These are phyloP conservation scores for Dictyostelium purpureum DNA, from an alignment of 78 protist species.

Conservation along the genomic window DNA sequence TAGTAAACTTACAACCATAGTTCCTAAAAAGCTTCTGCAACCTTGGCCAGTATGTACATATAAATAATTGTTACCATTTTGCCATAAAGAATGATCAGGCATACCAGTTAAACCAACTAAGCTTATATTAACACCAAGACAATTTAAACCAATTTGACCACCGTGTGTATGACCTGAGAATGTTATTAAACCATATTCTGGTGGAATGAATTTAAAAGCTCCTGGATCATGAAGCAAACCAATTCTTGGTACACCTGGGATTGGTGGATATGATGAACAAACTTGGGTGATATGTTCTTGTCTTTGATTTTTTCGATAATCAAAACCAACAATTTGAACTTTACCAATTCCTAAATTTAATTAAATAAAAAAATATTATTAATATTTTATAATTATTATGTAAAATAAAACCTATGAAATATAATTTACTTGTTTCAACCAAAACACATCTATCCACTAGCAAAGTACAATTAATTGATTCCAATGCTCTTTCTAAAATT, in stretches of 20 bases:
- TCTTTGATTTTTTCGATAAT: conserved; percentile 35
- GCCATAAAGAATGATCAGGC: conserved; percentile 76
- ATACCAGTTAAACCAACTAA: conserved; percentile 26
- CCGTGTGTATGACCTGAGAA: conserved; percentile 86
- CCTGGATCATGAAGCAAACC: conserved; percentile 83
- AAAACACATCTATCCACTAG: conserved; percentile 60
- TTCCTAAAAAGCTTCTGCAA: conserved; percentile 36
- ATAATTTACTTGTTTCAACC: conserved; percentile 71
- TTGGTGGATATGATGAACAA: conserved; percentile 50
- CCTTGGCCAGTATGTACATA: conserved; percentile 84
- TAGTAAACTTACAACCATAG: conserved; percentile 10
- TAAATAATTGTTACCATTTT: conserved; percentile 57
- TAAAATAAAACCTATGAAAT: too few species aligned
- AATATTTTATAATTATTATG: too few species aligned
- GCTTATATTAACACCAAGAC: conserved; percentile 7
- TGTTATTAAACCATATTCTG: conserved; percentile 46
- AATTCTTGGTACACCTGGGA: conserved; percentile 53
- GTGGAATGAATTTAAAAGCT: conserved; percentile 77
- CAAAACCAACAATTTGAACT: conserved; percentile 82
- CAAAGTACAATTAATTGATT: conserved; percentile 6
- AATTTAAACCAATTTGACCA: conserved; percentile 82
- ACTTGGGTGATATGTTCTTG: conserved; percentile 38
- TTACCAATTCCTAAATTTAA: too few species aligned
- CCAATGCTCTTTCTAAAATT: conserved; percentile 15
- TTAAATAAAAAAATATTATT: too few species aligned